These are phyloP conservation scores for Cucurbita pepo DNA, from an alignment of 306 rosid species.

Conservation along the genomic window DNA sequence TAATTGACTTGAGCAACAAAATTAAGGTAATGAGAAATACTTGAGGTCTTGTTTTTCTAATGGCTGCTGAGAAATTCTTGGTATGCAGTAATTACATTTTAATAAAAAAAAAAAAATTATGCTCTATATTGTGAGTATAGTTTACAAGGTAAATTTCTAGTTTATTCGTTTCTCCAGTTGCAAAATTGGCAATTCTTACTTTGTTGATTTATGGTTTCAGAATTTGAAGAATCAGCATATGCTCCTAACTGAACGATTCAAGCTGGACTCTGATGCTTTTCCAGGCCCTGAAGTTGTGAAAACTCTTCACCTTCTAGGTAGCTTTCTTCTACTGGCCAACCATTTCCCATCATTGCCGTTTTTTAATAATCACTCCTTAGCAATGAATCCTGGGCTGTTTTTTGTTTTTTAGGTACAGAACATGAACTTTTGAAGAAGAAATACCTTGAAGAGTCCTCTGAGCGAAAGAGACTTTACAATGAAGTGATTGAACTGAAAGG, in stretches of 20 bases:
- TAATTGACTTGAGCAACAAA: constrained; percentile 39
- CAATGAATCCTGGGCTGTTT: constrained; percentile 5
- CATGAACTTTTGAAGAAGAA: constrained; percentile 59
- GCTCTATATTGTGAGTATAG: neutral
- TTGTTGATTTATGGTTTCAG: constrained; percentile 18
- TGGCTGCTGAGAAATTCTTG: neutral
- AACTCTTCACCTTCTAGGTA: constrained; percentile 58
- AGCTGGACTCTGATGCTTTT: constrained; percentile 33
- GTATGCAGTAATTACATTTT: neutral
- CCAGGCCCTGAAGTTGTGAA: constrained; percentile 40
- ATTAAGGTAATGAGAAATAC: constrained; percentile 35
- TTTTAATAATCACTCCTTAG: neutral
- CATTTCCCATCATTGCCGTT: neutral
- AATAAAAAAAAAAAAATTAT: neutral
- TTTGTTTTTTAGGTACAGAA: constrained; percentile 46
- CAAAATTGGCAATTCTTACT: neutral
- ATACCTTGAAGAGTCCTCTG: constrained; percentile 48
- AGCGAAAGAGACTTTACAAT: constrained; percentile 69
- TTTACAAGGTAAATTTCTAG: neutral
- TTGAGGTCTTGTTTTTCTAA: neutral
- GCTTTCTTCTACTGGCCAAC: neutral
- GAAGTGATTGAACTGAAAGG: constrained; percentile 90
- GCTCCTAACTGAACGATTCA: constrained; percentile 40
- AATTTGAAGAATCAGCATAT: constrained; percentile 59
- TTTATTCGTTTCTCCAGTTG: neutral